A percentile compares a stretch with the other conserved stretches of the same genome.
These are phyloP conservation scores for Rosellinia necatrix DNA, from an alignment of 2,329 filamentous ascomycete genomes.

Conservation along the genomic window DNA sequence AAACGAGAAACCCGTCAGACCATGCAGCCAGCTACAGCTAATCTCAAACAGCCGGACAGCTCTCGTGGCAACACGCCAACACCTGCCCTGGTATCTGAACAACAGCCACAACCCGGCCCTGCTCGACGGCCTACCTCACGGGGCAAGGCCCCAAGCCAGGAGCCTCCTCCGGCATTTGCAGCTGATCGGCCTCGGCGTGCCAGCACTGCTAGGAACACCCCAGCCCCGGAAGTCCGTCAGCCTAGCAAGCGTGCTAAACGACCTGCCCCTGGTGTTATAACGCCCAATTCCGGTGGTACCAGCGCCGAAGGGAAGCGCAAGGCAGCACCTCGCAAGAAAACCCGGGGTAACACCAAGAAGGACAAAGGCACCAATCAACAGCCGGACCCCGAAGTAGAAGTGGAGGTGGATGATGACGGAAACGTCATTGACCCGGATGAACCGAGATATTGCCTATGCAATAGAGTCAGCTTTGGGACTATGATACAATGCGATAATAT, in stretches of 20 bases:
- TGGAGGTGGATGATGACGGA: constrained; percentile 70
- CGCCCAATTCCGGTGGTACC: constrained; percentile 63
- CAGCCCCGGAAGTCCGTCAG: constrained; percentile 52
- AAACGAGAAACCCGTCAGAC: constrained; percentile 55
- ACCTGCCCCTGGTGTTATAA: constrained; percentile 74
- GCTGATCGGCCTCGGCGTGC: constrained; percentile 59
- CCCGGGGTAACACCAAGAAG: constrained; percentile 43
- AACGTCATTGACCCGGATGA: constrained; percentile 76
- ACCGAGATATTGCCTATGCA: constrained; percentile 77
- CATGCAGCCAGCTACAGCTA: constrained; percentile 41
- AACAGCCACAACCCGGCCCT: constrained; percentile 28
- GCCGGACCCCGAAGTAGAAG: constrained; percentile 49
- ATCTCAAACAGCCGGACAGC: constrained; percentile 35
- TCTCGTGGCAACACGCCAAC: constrained; percentile 39
- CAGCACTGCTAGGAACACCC: constrained; percentile 63
- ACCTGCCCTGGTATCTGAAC: constrained; percentile 47
- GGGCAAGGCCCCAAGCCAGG: constrained; percentile 57
- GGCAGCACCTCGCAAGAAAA: constrained; percentile 70
- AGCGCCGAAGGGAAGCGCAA: constrained; percentile 75
- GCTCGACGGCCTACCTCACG: constrained; percentile 55
- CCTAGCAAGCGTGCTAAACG: constrained; percentile 66
- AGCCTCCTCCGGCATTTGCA: constrained; percentile 54
- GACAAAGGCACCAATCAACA: constrained; percentile 48
- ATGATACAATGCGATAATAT: constrained; percentile 86
- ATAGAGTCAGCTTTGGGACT: constrained; percentile 77